Conservation (phyloP, 176 grass and related monocot genomes). For the Cenchrus purpureus region DNA sequence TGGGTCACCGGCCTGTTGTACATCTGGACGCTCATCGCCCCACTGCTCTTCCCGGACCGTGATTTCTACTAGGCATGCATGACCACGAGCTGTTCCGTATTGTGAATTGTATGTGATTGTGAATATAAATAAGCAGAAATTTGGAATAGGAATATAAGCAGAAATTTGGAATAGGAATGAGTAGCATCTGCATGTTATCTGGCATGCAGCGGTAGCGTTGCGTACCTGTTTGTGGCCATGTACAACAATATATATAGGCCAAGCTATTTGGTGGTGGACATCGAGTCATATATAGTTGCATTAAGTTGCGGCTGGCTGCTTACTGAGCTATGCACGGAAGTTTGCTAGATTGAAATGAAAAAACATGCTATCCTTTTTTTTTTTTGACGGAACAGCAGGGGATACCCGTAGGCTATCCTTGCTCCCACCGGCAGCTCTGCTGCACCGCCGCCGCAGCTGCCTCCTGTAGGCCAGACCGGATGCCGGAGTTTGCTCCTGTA, state of each 20-base stretch:
- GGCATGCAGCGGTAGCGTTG: not conserved
- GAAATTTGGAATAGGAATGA: not conserved
- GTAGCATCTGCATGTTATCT: conserved; percentile 1
- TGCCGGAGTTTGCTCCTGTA: too few relatives aligned
- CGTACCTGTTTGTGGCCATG: not conserved
- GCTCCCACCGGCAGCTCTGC: too few relatives aligned
- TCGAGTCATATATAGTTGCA: not conserved
- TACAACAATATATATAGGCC: not conserved
- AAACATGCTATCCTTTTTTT: not conserved
- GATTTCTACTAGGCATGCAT: conserved; percentile 64
- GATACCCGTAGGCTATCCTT: not conserved
- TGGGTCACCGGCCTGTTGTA: conserved; percentile 79
- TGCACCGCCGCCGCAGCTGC: too few relatives aligned
- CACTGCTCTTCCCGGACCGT: conserved; percentile 74
- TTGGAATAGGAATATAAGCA: conserved; percentile 21
- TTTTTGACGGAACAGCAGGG: too few relatives aligned
- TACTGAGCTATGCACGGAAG: not conserved
- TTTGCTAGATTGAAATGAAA: not conserved
- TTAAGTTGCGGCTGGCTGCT: not conserved
- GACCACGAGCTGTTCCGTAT: not conserved
- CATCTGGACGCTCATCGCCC: conserved; percentile 87
- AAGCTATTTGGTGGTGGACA: not conserved
- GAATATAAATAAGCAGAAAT: conserved; percentile 24
- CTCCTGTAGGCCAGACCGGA: too few relatives aligned
- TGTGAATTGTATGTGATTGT: conserved; percentile 1